phyloP scores from a whole-genome alignment of 2,329 filamentous ascomycete species.

The Neopestalotiopsis sp. region DNA sequence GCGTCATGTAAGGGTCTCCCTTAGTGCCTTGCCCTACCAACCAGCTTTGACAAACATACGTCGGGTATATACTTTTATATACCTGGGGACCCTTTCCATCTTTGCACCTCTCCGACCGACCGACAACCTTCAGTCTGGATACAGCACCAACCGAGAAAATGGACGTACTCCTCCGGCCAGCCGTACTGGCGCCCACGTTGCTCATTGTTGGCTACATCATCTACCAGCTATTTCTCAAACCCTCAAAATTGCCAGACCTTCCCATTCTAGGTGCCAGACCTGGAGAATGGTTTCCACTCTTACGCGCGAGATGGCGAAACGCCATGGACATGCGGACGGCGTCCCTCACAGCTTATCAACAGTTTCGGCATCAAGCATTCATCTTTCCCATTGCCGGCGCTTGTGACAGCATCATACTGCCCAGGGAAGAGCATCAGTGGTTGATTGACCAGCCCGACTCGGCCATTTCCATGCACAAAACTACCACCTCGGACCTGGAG shows the following conservation, averaged over 20 bases:
- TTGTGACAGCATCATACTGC: slow-evolving; percentile 33
- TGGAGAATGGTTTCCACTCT: slow-evolving; percentile 40
- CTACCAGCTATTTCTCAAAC: slow-evolving; percentile 30
- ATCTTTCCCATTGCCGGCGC: slow-evolving; percentile 32
- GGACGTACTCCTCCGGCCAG: slow-evolving; percentile 29
- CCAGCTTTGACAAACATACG: neutral
- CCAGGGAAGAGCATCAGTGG: slow-evolving; percentile 35
- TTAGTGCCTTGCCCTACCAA: too few relatives aligned
- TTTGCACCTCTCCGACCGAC: neutral
- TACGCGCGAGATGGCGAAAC: slow-evolving; percentile 38
- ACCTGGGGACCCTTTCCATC: neutral
- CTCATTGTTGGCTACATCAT: slow-evolving; percentile 30
- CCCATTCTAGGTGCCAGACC: slow-evolving; percentile 37
- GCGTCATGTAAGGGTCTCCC: too few relatives aligned
- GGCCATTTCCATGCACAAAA: slow-evolving; percentile 30
- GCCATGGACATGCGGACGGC: slow-evolving; percentile 34
- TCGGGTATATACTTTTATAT: neutral
- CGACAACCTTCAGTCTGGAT: neutral
- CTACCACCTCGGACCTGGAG: slow-evolving; percentile 31
- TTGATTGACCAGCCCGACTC: slow-evolving; percentile 37
- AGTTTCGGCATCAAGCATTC: slow-evolving; percentile 32
- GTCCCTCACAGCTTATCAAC: slow-evolving; percentile 29
- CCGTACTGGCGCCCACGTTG: slow-evolving; percentile 30
- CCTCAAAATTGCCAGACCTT: slow-evolving; percentile 32
- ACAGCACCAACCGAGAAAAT: neutral